Percentiles rank a stretch among this genome's conserved stretches.
Conservation (phyloP, 2,329 filamentous ascomycete species). For the Chaetomiaceae sp. region DNA sequence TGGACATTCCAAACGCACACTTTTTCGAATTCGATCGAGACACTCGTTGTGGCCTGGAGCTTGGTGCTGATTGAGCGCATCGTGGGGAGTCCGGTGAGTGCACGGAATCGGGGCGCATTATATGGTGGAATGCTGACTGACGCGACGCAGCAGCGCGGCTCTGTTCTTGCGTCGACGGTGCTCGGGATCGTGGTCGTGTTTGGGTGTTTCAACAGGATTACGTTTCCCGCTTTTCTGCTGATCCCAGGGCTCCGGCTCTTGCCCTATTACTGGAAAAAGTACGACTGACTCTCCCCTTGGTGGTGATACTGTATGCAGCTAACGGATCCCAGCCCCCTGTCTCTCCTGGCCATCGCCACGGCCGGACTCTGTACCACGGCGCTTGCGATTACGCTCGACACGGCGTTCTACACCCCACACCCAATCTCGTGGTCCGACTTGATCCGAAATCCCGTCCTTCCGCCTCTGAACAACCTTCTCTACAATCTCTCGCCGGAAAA, state of each 20-base stretch:
- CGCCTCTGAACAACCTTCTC: constrained; percentile 70
- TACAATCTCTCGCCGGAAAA: constrained; percentile 70
- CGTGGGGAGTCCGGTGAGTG: constrained; percentile 66
- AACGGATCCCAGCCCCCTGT: constrained; percentile 44
- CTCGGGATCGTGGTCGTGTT: constrained; percentile 79
- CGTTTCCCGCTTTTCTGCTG: constrained; percentile 87
- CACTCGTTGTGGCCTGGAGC: constrained; percentile 86
- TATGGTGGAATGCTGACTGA: constrained; percentile 24
- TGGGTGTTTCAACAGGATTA: constrained; percentile 93
- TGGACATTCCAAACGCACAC: constrained; percentile 99
- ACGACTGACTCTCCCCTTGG: constrained; percentile 30
- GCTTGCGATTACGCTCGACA: constrained; percentile 77
- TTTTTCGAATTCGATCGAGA: constrained; percentile 96
- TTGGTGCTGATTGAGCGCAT: constrained; percentile 88
- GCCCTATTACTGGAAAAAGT: constrained; percentile 81
- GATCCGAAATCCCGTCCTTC: constrained; percentile 62
- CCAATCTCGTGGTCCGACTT: constrained; percentile 62
- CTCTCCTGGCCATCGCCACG: constrained; percentile 58
- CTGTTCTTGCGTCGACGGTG: constrained; percentile 68
- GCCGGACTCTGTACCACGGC: constrained; percentile 64
- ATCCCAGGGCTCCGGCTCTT: constrained; percentile 79
- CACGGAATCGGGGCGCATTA: too few species aligned
- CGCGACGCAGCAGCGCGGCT: constrained; percentile 60
- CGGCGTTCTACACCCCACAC: constrained; percentile 68
- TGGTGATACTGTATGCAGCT: background rate